Evolutionary conservation across 2,329 filamentous ascomycete genomes (phyloP), one percentile per base, ranked within the genome.

Genomic region (Phoma sp.): DNA sequence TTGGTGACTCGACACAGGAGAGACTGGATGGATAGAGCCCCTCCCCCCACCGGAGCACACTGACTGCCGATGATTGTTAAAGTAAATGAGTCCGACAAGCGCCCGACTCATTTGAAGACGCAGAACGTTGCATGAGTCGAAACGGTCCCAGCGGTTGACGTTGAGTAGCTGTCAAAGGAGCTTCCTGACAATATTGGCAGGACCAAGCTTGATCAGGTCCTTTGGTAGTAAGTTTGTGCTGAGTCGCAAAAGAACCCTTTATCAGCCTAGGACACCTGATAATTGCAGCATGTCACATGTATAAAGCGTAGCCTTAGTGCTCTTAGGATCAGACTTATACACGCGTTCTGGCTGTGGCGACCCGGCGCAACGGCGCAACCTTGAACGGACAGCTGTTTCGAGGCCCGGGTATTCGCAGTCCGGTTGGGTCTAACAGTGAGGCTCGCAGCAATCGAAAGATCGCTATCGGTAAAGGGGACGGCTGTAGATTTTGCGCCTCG

Each of bases 301-400:
- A 13, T 17, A 13, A 39, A 19, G 10, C 5, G 13, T 8, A 6
- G 24, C 9, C 13, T 35, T 29, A 35, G 43, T 38, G n/a, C 25
- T 33, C 6, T 1, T 36, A 15, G 24, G 6, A n/a, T 31, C 21
- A 3, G 6, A 24, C 22, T 24, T 6, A 39, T 21, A 21, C 33
- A 35, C 33, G 21, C 6, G 22, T 35, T 45, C 15, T 25, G 17
- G n/a, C 50, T 32, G 27, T n/a, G 5, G 35, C 41, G 40, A 33
- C 36, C 46, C 40, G 31, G 43, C 22, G 24, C 31, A 46, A 50
- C 36, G 41, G 52, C 25, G 52, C 36, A 45, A 41, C 35, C 36
- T 45, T 31, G 37, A 45, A 35, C 31, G 17, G 15, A 43, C 40
- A 25, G 22, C 45, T 29, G 22, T 55, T 17, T 44, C 31, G 21